Evolutionary conservation across 306 rosid species (phyloP).

Genomic region (Hippophae rhamnoides): DNA sequence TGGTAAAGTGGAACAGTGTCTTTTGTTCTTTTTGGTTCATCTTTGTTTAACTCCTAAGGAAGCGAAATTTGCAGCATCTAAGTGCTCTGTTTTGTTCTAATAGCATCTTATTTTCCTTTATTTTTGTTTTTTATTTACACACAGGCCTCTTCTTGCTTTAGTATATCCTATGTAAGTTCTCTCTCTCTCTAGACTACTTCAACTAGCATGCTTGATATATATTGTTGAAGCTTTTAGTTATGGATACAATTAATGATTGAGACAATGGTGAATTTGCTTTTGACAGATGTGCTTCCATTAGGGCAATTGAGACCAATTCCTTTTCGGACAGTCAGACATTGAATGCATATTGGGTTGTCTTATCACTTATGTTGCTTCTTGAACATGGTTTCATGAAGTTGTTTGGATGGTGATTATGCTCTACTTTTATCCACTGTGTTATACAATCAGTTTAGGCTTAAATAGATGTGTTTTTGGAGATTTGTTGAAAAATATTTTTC

Average conservation of each 20-base stretch:
- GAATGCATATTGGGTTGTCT: slow-evolving; percentile 53
- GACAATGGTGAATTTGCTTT: neutral
- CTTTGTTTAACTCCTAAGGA: neutral
- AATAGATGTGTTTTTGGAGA: neutral
- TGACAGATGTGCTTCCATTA: slow-evolving; percentile 45
- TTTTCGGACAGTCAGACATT: slow-evolving; percentile 26
- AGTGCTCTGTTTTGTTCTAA: neutral
- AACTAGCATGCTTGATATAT: neutral
- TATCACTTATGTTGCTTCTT: slow-evolving; percentile 37
- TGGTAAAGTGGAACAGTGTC: neutral
- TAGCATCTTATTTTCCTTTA: neutral
- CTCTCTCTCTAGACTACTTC: neutral
- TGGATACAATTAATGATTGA: neutral
- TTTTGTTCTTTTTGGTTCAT: neutral
- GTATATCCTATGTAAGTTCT: slow-evolving; percentile 53
- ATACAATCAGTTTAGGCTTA: neutral
- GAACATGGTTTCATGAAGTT: slow-evolving; percentile 31
- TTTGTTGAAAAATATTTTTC: neutral
- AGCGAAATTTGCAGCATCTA: neutral
- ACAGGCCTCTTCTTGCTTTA: slow-evolving; percentile 51
- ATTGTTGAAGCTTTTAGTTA: neutral
- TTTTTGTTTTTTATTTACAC: neutral
- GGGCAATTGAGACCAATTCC: slow-evolving; percentile 42
- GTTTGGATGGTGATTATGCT: slow-evolving; percentile 33
- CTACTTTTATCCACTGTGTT: neutral